Conservation (phyloP, 352 stramenopile species). For the Phytophthora citricola region DNA sequence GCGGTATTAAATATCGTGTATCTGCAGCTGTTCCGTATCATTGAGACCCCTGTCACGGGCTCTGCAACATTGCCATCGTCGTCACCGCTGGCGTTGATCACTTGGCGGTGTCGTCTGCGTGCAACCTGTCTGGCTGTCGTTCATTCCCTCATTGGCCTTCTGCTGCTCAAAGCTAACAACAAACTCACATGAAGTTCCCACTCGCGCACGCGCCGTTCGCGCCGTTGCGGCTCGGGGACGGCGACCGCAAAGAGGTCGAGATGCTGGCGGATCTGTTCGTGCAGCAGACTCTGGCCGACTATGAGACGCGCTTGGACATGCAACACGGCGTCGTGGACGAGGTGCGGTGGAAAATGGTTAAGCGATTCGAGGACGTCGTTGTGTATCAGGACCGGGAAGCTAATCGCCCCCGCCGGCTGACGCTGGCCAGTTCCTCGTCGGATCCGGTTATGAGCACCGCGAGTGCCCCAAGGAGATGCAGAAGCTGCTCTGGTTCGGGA, state of each 20-base stretch:
- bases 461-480: constrained; percentile 36
- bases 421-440: constrained; percentile 4
- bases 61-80: constrained; percentile 17
- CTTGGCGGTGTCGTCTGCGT: constrained; percentile 3
- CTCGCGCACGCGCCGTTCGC: constrained; percentile 39
- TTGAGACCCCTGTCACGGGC: constrained; percentile 17
- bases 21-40: constrained; percentile 22
- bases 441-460: constrained; percentile 10
- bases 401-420: constrained; percentile 8
- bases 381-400: constrained; percentile 43
- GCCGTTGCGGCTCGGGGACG: constrained; percentile 29
- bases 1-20: not conserved
- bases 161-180: constrained; percentile 7
- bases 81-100: constrained; percentile 20
- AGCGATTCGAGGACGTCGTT: constrained; percentile 40
- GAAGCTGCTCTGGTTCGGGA: constrained; percentile 49
- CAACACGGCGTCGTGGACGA: constrained; percentile 37
- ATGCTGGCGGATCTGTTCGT: constrained; percentile 45
- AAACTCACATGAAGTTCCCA: constrained; percentile 37
- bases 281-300: constrained; percentile 39
- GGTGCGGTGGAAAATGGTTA: constrained; percentile 46
- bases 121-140: not conserved
- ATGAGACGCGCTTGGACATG: constrained; percentile 34
- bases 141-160: constrained; percentile 21
- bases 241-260: constrained; percentile 29